Percentiles rank a stretch among this genome's conserved stretches.
Evolutionary conservation across 768 basidiomycete species (phyloP).

Genomic region (Udeniomyces megalosporus): DNA sequence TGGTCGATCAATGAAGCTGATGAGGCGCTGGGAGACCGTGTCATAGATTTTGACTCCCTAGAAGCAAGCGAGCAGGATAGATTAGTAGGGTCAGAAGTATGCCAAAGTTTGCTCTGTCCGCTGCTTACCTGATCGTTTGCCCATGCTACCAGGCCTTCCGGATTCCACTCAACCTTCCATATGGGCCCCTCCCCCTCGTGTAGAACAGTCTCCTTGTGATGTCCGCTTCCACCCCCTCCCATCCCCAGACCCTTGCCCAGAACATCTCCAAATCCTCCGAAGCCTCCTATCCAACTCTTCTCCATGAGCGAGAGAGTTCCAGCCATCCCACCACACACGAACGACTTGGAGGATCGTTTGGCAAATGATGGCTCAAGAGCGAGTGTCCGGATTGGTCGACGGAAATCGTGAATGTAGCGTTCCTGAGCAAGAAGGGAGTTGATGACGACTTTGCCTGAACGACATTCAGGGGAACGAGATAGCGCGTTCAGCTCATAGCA

Average conservation of each 20-base stretch:
- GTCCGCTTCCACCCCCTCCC: background rate
- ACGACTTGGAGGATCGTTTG: constrained; percentile 54
- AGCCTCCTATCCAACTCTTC: constrained; percentile 55
- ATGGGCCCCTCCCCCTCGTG: constrained; percentile 84
- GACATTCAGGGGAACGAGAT: no score
- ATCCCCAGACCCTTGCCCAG: background rate
- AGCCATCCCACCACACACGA: constrained; percentile 83
- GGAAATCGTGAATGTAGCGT: constrained; percentile 72
- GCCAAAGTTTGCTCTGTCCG: no score
- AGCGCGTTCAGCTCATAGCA: constrained; percentile 8
- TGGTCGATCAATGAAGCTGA: constrained; percentile 72
- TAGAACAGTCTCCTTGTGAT: constrained; percentile 66
- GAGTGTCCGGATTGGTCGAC: constrained; percentile 76
- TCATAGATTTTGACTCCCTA: constrained; percentile 94
- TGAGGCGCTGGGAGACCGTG: constrained; percentile 52
- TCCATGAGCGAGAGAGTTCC: constrained; percentile 74
- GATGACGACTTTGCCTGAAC: constrained; percentile 83
- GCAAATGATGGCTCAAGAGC: constrained; percentile 82
- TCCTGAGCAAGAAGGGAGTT: constrained; percentile 65
- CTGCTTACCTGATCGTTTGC: constrained; percentile 71
- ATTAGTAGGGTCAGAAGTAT: background rate
- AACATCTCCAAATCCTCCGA: constrained; percentile 1
- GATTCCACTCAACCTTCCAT: constrained; percentile 70
- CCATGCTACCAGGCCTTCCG: constrained; percentile 78
- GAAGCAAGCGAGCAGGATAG: background rate